Base-by-base conservation (phyloP, 1,284 basidiomycete species). In the Fistulinella cinereoalba region DNA sequence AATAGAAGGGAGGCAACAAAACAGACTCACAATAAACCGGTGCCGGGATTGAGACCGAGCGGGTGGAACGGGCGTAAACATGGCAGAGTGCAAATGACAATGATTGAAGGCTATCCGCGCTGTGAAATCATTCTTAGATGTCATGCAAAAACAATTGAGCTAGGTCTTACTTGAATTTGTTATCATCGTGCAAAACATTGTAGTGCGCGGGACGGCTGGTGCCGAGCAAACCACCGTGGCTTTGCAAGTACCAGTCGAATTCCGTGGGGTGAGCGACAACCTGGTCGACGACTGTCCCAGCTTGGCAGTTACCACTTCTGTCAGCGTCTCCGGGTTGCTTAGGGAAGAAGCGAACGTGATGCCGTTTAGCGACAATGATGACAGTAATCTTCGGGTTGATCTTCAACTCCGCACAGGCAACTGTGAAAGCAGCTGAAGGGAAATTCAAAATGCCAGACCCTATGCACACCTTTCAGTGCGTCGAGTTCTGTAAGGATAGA, bases 1-100 rank as follows among this genome's bases (percentile, higher is more conserved):
- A 21, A 36, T 10, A 40, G 28, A 36, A 11, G 24, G 27, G 27
- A 15, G 22, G 9, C 3, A 24, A 39, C n/a, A 52, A n/a, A n/a
- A n/a, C n/a, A n/a, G n/a, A 57, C 85, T 62, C 56, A 89, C 88
- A 91, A 56, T 90, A 92, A 0, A 90, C 86, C 0, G 88, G 89
- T 0, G 88, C 88, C 0, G 88, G 87, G 44, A 91, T 88, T 0
- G 88, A 90, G 1, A 92, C 89, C 0, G 87, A 88, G 33, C 90
- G 80, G 1, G 89, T 92, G 13, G 85, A 82, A 3, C 88, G 76
- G 0, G 87, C 86, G 58, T 91, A 92, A 10, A 90, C 83, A 53
- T 90, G 88, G 58, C 86, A 90, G 0, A 92, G 67, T 1, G 85
- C 80, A 54, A 86, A 90, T 0, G 87, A 83, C 2, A 92, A 64